Base-by-base conservation (phyloP, 2,329 filamentous ascomycete genomes). In the Pestalotiopsis sp. region DNA sequence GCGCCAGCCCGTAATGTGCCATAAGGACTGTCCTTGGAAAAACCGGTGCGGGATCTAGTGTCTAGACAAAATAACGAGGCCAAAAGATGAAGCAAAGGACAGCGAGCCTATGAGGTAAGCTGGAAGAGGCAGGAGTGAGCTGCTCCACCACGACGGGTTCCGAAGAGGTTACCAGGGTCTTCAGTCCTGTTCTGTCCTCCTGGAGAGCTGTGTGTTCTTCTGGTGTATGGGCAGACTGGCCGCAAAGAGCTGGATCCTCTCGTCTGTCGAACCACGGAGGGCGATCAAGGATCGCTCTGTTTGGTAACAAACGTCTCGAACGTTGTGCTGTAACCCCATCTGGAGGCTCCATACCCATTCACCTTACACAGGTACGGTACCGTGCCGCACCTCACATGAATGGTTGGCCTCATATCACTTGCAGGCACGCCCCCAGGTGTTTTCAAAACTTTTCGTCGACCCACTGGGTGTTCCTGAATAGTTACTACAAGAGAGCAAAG, bases 281-380 rank as follows among this genome's bases (percentile, higher is more conserved):
- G 20, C 39, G 65, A 67, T 67, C 65, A 67, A 58, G 65, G 65
- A 65, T 67, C 56, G 56, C 65, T 67, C 52, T 39, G 65, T 67
- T 67, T 67, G 65, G 65, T 59, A 23, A 67, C 63, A 59, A 67
- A 67, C 65, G 65, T 67, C 65, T 67, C 65, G 65, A 67, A 67
- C 56, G 60, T 67, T 23, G 65, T 45, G 56, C 65, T 67, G 65
- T 59, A 67, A 67, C 65, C 39, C 65, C 60, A 67, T 67, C 39
- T 60, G 36, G 65, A 38, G 56, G 25, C 36, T 67, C 36, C 4
- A 36, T 62, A 14, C 62, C 56, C 14, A 57, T 20, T 17, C 61
- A 45, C 38, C 27, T 7, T 49, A 25, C 5, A 14, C 45, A 36
- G 20, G 39, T 20, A 45, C 20, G 41, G 61, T 52, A 52, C 45